Evolutionary conservation across 495 filamentous ascomycete genomes (phyloP).

Genomic region (Talaromyces borbonicus): DNA sequence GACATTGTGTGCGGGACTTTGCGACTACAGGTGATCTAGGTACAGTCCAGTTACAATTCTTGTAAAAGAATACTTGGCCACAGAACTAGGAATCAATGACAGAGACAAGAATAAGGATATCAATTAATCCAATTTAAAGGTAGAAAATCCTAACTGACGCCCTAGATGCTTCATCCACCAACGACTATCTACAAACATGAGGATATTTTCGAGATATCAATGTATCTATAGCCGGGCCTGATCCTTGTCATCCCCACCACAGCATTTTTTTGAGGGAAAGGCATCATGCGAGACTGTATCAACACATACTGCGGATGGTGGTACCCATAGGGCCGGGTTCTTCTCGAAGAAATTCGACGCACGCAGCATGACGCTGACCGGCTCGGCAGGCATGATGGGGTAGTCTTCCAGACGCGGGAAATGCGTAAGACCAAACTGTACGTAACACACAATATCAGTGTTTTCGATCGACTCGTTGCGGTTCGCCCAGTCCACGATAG

Average conservation of each 20-base stretch:
- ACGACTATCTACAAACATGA: neutral
- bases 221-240: slow-evolving; percentile 4
- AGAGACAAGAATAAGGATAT: no score
- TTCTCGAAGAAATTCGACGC: slow-evolving; percentile 60
- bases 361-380: slow-evolving; percentile 54
- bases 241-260: neutral
- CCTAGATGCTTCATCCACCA: neutral
- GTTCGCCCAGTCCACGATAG: slow-evolving; percentile 27
- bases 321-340: slow-evolving; percentile 64
- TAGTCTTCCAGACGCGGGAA: slow-evolving; percentile 49
- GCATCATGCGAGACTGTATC: slow-evolving; percentile 8
- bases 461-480: slow-evolving; percentile 44
- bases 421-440: slow-evolving; percentile 52
- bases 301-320: slow-evolving; percentile 34
- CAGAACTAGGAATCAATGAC: no score
- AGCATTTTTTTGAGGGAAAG: slow-evolving; percentile 3
- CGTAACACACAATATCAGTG: slow-evolving; percentile 45
- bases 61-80: no score
- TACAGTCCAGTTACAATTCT: no score
- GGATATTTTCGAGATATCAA: neutral
- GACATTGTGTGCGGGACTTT: no score
- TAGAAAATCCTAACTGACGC: no score
- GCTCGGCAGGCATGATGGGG: slow-evolving; percentile 64
- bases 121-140: no score
- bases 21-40: no score